Base-by-base conservation (phyloP, 2,329 filamentous ascomycete genomes). In the Penicillium sp. region DNA sequence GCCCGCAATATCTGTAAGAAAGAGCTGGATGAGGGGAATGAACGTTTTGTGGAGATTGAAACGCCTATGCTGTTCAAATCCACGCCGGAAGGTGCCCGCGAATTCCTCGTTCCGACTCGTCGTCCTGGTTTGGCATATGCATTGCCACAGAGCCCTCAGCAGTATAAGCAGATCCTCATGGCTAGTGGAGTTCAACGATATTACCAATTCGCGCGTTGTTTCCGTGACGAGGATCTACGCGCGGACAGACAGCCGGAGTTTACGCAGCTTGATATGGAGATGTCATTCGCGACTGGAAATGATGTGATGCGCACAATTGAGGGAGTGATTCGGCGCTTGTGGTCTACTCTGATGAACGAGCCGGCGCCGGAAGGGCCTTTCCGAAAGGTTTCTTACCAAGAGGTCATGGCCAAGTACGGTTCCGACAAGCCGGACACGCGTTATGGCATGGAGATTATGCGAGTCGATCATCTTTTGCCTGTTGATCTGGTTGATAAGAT, bases 131-230 rank as follows among this genome's bases (percentile, higher is more conserved):
- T 87, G 56, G 92, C 91, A 3, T 99, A 97, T 72, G 94, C 94
- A 8, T 79, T 99, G 18, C 92, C 92, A 0, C 95, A 99, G 71
- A 97, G 93, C 61, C 94, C 94, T 0, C 94, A 99, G 72, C 94
- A 99, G 72, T 99, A 97, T 71, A 99, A 99, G 76, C 94, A 99
- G 76, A 90, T 97, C 2, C 82, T 99, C 37, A 97, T 99, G 92
- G 90, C 92, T 0, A 89, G 90, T 56, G 93, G 93, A 0, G 83
- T 97, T 10, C 77, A 81, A 1, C 85, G 83, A 36, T 99, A 99
- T 71, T 95, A 88, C 73, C 94, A 99, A 67, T 91, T 97, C 75
- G 95, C 94, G 1, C 88, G 87, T 60, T 99, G 94, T 69, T 99
- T 97, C 74, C 87, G 94, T 13, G 95, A 99, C 67, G 94, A 99